Evolutionary conservation across 257 asterid species (phyloP).

Genomic region (Nicotiana noctiflora): DNA sequence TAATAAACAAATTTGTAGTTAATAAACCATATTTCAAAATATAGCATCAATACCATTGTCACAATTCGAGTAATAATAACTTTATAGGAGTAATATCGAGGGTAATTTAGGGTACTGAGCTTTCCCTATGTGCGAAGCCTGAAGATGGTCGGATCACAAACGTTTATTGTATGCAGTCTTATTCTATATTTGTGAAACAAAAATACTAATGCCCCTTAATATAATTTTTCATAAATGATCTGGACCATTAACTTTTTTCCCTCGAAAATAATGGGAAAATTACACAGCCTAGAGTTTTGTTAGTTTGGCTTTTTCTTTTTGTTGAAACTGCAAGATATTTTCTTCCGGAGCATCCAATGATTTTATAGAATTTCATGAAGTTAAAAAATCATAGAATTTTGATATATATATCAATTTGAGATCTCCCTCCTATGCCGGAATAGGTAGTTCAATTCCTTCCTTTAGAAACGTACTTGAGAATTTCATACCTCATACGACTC

Average conservation of each 20-base stretch:
- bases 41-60: not conserved
- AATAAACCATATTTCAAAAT: not conserved
- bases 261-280: not conserved
- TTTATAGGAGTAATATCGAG: not conserved
- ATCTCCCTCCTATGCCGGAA: too few species aligned
- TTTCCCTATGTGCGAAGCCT: too few species aligned
- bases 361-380: not conserved
- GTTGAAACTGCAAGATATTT: not conserved
- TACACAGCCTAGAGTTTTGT: slow-evolving; percentile 6
- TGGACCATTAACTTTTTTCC: slow-evolving; percentile 19
- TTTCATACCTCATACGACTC: too few species aligned
- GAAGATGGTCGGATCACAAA: too few species aligned
- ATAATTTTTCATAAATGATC: not conserved
- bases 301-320: slow-evolving; percentile 13
- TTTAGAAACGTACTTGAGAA: too few species aligned
- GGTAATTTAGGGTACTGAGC: too few species aligned
- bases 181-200: not conserved
- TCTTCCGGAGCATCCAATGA: not conserved
- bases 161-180: too few species aligned
- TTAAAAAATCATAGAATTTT: not conserved
- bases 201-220: not conserved
- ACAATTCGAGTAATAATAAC: not conserved
- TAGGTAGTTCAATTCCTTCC: too few species aligned
- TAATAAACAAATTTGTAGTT: not conserved
- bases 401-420: not conserved